Evolutionary conservation across 495 filamentous ascomycete species (phyloP), one percentile per base, ranked within the genome.

Genomic region (Venustampulla echinocandica): DNA sequence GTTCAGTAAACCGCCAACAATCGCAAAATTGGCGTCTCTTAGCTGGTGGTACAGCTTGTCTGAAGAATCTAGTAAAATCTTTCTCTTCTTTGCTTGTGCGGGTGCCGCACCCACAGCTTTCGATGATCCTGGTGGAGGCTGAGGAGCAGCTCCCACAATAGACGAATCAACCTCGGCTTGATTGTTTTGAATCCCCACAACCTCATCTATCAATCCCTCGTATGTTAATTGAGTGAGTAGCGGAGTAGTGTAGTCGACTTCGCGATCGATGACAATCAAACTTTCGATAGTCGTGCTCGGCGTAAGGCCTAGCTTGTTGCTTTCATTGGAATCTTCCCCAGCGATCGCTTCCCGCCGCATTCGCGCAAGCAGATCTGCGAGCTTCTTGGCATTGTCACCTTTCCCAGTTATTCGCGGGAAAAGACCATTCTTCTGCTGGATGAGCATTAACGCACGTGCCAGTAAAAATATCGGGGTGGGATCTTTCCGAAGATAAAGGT

Each of bases 401-500:
- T 99, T 99, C 32, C 93, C 93, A 33, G 93, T 81, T 54, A 99
- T 93, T 6, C 90, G 79, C 25, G 93, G 92, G 56, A 97, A 97
- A 38, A 97, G 80, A 5, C 93, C 93, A 64, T 96, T 81, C 49
- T 81, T 80, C 60, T 87, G 82, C 62, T 99, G 93, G 44, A 96
- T 80, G 18, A 76, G 80, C 93, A 99, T 97, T 45, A 99, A 70
- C n/a, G 93, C 90, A 60, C 82, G 82, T 35, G 93, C 87, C 42
- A 90, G 75, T 18, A 92, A 74, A 58, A 90, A 95, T 22, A 89
- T 81, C 20, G 84, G 79, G 2, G 89, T 94, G 18, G 90, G 86
- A 62, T 97, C 88, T 71, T 93, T 95, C 33, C 83, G 78, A 51
- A 97, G 68, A 61, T 92, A 95, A 17, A 97, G 65, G 57, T 97